phyloP scores from a whole-genome alignment of 768 basidiomycete genomes.

The Suillus subaureus region DNA sequence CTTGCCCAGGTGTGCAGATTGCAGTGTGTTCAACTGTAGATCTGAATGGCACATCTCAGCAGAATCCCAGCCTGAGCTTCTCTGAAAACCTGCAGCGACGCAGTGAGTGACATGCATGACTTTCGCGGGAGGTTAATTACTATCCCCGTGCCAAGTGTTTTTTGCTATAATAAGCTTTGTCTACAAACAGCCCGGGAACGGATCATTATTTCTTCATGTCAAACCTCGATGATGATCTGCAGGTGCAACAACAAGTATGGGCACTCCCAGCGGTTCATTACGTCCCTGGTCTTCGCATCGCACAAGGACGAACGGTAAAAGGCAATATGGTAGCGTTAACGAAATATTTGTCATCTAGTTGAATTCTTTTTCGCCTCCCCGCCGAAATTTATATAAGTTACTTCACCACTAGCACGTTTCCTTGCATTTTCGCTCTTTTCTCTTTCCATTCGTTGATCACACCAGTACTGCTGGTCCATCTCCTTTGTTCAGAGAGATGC shows the following conservation, averaged over 20 bases:
- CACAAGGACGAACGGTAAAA: not conserved
- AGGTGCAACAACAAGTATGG: no score
- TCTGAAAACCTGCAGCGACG: not conserved
- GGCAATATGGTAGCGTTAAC: not conserved
- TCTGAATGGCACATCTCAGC: not conserved
- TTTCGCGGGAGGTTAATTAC: not conserved
- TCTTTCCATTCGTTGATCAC: not conserved
- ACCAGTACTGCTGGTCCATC: not conserved
- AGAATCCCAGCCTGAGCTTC: not conserved
- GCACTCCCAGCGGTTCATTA: not conserved
- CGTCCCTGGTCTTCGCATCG: not conserved
- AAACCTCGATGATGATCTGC: not conserved
- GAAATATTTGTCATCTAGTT: slow-evolving; percentile 4
- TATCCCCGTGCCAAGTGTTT: not conserved
- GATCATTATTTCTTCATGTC: not conserved
- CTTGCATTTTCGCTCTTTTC: not conserved
- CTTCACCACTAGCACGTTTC: not conserved
- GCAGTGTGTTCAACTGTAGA: not conserved
- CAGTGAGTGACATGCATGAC: not conserved
- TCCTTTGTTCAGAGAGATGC: slow-evolving; percentile 9
- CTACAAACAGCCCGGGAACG: not conserved
- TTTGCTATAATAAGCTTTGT: not conserved
- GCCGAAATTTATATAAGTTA: not conserved
- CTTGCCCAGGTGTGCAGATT: not conserved
- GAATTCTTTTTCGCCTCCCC: not conserved